Conservation (phyloP, 352 stramenopile species). For the Pythium utonaiense region DNA sequence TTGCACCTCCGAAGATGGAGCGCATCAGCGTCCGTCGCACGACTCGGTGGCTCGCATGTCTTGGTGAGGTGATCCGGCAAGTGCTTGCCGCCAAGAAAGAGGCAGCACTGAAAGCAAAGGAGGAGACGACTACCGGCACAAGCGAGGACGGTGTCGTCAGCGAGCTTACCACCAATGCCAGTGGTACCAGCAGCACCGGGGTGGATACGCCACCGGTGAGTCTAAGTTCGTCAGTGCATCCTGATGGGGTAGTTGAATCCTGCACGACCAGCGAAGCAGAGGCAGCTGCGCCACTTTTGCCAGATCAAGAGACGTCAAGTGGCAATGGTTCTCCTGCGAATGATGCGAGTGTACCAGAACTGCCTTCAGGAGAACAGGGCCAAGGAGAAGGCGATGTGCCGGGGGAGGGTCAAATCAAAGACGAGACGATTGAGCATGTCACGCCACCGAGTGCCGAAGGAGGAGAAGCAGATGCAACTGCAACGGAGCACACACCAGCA, state of each 20-base stretch:
- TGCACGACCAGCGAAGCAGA: neutral
- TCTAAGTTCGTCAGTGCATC: neutral
- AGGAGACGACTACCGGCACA: neutral
- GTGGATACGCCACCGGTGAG: neutral
- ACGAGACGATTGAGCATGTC: neutral
- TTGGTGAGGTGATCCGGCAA: constrained; percentile 66
- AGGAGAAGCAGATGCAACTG: neutral
- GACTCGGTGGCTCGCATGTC: constrained; percentile 61
- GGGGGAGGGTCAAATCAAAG: neutral
- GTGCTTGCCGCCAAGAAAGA: constrained; percentile 20
- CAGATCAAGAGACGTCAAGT: neutral
- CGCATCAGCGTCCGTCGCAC: constrained; percentile 76
- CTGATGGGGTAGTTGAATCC: neutral
- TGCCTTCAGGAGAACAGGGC: neutral
- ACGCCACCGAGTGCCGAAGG: neutral
- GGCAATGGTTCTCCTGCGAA: neutral
- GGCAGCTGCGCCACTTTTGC: neutral
- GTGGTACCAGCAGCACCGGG: neutral
- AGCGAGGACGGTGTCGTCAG: neutral
- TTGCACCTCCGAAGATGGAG: constrained; percentile 72
- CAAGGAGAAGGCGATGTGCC: neutral
- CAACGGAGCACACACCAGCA: constrained; percentile 5
- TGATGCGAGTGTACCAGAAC: neutral
- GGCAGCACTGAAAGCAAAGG: neutral
- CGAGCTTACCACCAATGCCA: neutral